Evolutionary conservation across 495 filamentous ascomycete genomes (phyloP).

Genomic region (Neurospora discreta): DNA sequence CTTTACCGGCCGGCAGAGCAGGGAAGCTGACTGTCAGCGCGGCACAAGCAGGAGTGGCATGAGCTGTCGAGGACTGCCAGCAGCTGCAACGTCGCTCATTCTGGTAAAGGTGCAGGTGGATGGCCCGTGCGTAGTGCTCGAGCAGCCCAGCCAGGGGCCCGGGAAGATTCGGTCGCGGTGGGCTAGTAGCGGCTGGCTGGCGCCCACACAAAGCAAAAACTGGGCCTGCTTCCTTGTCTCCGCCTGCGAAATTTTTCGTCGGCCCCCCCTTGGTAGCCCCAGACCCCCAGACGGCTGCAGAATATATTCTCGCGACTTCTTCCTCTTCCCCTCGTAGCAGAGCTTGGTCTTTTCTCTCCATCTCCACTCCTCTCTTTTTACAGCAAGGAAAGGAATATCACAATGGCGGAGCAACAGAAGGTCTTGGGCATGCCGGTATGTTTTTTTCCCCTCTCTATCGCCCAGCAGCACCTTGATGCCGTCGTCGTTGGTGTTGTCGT

Average conservation of each 20-base stretch:
- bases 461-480: slow-evolving; percentile 13
- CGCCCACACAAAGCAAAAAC: slow-evolving; percentile 20
- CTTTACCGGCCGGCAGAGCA: slow-evolving; percentile 26
- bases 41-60: not conserved
- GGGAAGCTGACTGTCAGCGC: slow-evolving; percentile 10
- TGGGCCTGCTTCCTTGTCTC: slow-evolving; percentile 16
- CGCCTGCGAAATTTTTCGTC: slow-evolving; percentile 22
- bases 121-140: slow-evolving; percentile 16
- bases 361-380: slow-evolving; percentile 37
- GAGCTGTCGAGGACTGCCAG: not conserved
- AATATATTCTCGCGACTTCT: slow-evolving; percentile 34
- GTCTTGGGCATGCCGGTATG: slow-evolving; percentile 87
- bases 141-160: slow-evolving; percentile 18
- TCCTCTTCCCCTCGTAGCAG: slow-evolving; percentile 24
- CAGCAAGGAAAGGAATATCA: slow-evolving; percentile 50
- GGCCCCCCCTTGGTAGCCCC: slow-evolving; percentile 7
- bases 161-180: slow-evolving; percentile 22
- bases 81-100: slow-evolving; percentile 2
- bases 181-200: not conserved
- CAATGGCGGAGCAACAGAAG: slow-evolving; percentile 28
- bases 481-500: not conserved
- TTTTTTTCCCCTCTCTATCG: slow-evolving; percentile 6
- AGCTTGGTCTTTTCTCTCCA: slow-evolving; percentile 23
- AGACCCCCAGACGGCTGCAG: slow-evolving; percentile 25
- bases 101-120: slow-evolving; percentile 1